Conservation (phyloP, 768 basidiomycete species). For the Coprinopsis strossmayeri region DNA sequence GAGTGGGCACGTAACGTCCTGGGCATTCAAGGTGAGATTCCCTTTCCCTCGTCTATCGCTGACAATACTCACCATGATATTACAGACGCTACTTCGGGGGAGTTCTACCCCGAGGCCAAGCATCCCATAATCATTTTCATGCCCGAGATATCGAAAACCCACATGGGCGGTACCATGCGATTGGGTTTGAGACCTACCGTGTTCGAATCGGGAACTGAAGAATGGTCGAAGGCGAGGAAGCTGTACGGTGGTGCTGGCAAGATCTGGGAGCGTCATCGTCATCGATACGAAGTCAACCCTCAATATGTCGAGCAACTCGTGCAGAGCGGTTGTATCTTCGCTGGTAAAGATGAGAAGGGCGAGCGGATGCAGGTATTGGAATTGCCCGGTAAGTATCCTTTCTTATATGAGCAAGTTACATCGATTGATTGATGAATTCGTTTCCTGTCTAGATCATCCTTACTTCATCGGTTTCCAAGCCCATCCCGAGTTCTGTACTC, state of each 20-base stretch:
- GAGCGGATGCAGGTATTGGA: constrained; percentile 98
- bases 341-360: constrained; percentile 90
- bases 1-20: constrained; percentile 91
- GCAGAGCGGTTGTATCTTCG: constrained; percentile 55
- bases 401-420: not conserved
- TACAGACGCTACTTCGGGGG: constrained; percentile 78
- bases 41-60: constrained; percentile 2
- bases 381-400: constrained; percentile 53
- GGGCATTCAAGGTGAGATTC: constrained; percentile 47
- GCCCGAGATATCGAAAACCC: constrained; percentile 97
- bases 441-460: constrained; percentile 76
- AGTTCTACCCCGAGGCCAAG: constrained; percentile 59
- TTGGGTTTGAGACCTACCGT: constrained; percentile 96
- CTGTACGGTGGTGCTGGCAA: constrained; percentile 77
- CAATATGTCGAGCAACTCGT: constrained; percentile 68
- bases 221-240: constrained; percentile 65
- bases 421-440: constrained; percentile 2
- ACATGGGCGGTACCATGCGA: constrained; percentile 99
- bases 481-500: constrained; percentile 97
- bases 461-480: constrained; percentile 94
- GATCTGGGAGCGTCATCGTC: constrained; percentile 96
- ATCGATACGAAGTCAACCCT: constrained; percentile 95
- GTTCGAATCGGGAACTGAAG: constrained; percentile 64
- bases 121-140: constrained; percentile 89
- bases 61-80: constrained; percentile 3